A percentile compares a stretch with the other conserved stretches of the same genome.
Conservation (phyloP, 768 basidiomycete genomes). For the Epithele typhae region DNA sequence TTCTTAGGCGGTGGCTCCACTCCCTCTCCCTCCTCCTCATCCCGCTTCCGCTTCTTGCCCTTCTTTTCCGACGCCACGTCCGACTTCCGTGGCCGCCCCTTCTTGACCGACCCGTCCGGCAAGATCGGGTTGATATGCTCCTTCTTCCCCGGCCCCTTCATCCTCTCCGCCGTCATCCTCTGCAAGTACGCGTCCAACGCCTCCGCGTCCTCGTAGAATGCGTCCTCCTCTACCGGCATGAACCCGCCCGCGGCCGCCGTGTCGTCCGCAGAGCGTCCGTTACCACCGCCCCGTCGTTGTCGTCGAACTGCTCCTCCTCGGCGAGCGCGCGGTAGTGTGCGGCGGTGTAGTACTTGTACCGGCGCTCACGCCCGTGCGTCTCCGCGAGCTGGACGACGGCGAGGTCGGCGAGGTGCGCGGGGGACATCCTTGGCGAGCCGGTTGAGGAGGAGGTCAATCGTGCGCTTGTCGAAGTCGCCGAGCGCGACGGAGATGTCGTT, state of each 20-base stretch:
- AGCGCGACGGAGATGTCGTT: conserved; percentile 61
- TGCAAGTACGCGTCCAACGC: conserved; percentile 47
- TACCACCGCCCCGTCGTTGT: conserved; percentile 38
- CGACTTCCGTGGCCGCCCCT: conserved; percentile 51
- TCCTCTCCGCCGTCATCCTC: conserved; percentile 32
- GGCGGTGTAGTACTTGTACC: conserved; percentile 79
- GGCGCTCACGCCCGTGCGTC: conserved; percentile 79
- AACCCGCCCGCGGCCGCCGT: conserved; percentile 53
- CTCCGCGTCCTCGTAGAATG: conserved; percentile 51
- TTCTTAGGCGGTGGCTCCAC: conserved; percentile 14
- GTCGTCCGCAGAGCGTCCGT: conserved; percentile 30
- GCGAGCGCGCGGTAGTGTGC: conserved; percentile 64
- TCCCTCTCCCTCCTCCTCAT: conserved; percentile 21
- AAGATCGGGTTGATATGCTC: conserved; percentile 42
- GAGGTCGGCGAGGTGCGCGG: conserved; percentile 68
- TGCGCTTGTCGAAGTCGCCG: conserved; percentile 73
- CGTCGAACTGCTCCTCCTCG: conserved; percentile 59
- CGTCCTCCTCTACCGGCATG: conserved; percentile 32
- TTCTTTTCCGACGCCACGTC: conserved; percentile 6
- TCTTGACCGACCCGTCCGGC: conserved; percentile 50
- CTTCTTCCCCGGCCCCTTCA: conserved; percentile 24
- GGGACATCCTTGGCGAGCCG: conserved; percentile 62
- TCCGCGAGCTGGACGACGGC: conserved; percentile 73
- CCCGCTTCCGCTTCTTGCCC: conserved; percentile 30
- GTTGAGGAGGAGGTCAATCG: conserved; percentile 74